Percentiles rank a stretch among this genome's conserved stretches.
Conservation (phyloP, 2,329 filamentous ascomycete genomes). For the Aspergillus cejpii region DNA sequence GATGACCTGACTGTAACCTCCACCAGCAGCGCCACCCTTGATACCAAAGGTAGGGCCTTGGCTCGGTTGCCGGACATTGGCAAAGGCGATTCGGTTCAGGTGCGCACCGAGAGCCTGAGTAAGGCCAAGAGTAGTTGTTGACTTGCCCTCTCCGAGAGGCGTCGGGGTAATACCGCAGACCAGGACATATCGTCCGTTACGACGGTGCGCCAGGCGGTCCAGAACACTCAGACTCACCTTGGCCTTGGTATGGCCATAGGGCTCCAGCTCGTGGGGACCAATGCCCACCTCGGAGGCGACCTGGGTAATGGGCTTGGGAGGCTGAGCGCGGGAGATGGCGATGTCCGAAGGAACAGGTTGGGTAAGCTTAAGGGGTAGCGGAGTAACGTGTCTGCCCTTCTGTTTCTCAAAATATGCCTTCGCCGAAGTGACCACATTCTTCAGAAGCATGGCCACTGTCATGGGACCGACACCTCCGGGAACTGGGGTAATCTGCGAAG, state of each 20-base stretch:
- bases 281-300: slow-evolving; percentile 85
- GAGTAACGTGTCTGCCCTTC: slow-evolving; percentile 69
- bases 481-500: slow-evolving; percentile 89
- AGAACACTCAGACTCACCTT: slow-evolving; percentile 83
- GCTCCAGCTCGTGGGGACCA: slow-evolving; percentile 79
- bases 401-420: slow-evolving; percentile 74
- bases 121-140: slow-evolving; percentile 92
- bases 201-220: slow-evolving; percentile 76
- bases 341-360: slow-evolving; percentile 92
- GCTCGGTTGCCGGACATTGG: slow-evolving; percentile 93
- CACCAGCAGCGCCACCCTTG: slow-evolving; percentile 94
- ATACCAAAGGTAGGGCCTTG: slow-evolving; percentile 98
- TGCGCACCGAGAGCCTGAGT: slow-evolving; percentile 89
- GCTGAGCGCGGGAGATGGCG: slow-evolving; percentile 78
- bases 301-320: slow-evolving; percentile 82
- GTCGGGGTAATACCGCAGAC: slow-evolving; percentile 96
- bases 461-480: slow-evolving; percentile 96
- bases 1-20: slow-evolving; percentile 97
- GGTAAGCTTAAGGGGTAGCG: slow-evolving; percentile 73
- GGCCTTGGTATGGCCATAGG: slow-evolving; percentile 90
- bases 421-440: slow-evolving; percentile 88
- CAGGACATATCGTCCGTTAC: slow-evolving; percentile 83
- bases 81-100: slow-evolving; percentile 79
- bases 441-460: slow-evolving; percentile 96
- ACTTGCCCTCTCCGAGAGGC: slow-evolving; percentile 94